Base-by-base conservation (phyloP, 176 grass and related monocot species). In the Musa troglodytarum region DNA sequence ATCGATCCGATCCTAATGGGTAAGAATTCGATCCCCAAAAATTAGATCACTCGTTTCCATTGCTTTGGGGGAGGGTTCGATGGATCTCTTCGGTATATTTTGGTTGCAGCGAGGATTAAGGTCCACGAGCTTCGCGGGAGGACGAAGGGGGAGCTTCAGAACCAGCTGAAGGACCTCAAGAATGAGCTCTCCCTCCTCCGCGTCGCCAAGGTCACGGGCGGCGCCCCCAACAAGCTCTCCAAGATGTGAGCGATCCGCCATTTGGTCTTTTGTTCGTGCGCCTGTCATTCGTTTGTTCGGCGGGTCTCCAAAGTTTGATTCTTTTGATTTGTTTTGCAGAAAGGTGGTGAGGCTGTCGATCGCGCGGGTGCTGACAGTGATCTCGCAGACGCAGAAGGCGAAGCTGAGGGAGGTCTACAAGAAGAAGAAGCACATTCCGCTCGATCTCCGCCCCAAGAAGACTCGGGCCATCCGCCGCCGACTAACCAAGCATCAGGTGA, bases 291-390 rank as follows among this genome's bases (percentile, higher is more conserved):
- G 10, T 2, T 52, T n/a, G 1, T 34, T 9, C 6, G 1, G 29
- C 29, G 11, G 20, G 9, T 55, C 24, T 9, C 21, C n/a, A 34
- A n/a, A 52, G 1, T 50, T 71, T 71, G 43, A n/a, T 9, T 49
- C 9, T 58, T 75, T 59, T 19, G 2, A 20, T 59, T 58, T 25
- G n/a, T 61, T 49, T 49, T 23, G 73, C 54, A 75, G 73, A 25
- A 75, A 75, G 53, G 73, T 75, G 25, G 54, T 75, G 54, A 75
- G 73, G 73, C 73, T 75, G 9, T 75, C 73, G 73, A 75, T 75
- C 21, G 73, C 54, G 24, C 54, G 54, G 25, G 73, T 75, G 54
- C 53, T 61, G 14, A 75, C 73, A 8, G 54, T 75, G 23, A 75
- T 59, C 73, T 75, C 73, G 7, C 73, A 75, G 54, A 75, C 59